A percentile compares a stretch with the other conserved stretches of the same genome.
Evolutionary conservation across 2,329 filamentous ascomycete species (phyloP).

Genomic region (Niveomyces coronatus): DNA sequence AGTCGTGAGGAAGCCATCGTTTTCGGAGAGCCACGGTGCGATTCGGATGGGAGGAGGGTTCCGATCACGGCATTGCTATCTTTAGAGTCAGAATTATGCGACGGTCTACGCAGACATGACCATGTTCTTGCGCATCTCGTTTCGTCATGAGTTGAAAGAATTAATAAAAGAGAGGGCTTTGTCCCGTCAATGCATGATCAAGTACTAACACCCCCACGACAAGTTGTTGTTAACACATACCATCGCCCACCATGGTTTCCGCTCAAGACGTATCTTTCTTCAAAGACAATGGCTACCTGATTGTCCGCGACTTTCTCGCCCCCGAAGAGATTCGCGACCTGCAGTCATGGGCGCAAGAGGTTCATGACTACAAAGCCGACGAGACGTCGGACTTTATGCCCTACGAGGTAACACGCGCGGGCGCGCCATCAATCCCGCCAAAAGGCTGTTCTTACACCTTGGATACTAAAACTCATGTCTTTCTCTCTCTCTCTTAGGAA

Average conservation of each 20-base stretch:
- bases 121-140: too few species aligned
- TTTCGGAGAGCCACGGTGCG: too few species aligned
- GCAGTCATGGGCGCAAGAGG: constrained; percentile 13
- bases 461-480: neutral
- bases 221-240: neutral
- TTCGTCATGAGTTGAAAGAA: neutral
- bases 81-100: too few species aligned
- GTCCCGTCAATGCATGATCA: neutral
- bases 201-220: neutral
- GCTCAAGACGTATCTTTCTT: constrained; percentile 9
- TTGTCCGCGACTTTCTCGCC: constrained; percentile 13
- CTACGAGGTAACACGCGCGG: constrained; percentile 11
- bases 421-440: neutral
- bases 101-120: too few species aligned
- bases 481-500: constrained; percentile 6
- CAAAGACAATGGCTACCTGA: constrained; percentile 12
- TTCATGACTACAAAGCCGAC: constrained; percentile 12
- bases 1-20: too few species aligned
- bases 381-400: constrained; percentile 12
- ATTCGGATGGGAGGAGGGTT: too few species aligned
- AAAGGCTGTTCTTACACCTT: neutral
- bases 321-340: constrained; percentile 7
- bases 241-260: constrained; percentile 7
- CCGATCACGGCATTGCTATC: too few species aligned
- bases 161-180: neutral